Percentiles rank a stretch among this genome's conserved stretches.
Conservation (phyloP, 78 protist genomes). For the Bodo saltans region DNA sequence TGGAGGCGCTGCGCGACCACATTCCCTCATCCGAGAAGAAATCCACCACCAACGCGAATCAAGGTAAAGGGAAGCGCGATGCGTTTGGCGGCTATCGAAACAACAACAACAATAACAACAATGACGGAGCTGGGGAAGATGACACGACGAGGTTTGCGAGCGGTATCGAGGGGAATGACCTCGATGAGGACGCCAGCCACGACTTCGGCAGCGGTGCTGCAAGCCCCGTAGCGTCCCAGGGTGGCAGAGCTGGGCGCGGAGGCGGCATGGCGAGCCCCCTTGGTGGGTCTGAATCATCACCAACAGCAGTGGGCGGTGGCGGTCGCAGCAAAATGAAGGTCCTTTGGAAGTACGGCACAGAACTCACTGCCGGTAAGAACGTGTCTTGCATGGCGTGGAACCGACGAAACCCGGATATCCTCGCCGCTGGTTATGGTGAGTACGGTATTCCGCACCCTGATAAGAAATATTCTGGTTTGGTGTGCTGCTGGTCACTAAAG, state of each 20-base stretch:
- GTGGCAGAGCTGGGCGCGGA: neutral
- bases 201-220: slow-evolving; percentile 2
- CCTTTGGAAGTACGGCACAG: slow-evolving; percentile 22
- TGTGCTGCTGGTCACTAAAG: slow-evolving; percentile 42
- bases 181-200: slow-evolving; percentile 8
- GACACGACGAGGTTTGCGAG: no score
- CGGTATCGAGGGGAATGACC: neutral
- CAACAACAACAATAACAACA: neutral
- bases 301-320: neutral
- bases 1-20: slow-evolving; percentile 1
- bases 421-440: slow-evolving; percentile 34
- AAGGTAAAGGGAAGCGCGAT: neutral
- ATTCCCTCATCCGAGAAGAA: neutral
- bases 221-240: slow-evolving; percentile 2
- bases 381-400: slow-evolving; percentile 34
- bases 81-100: neutral
- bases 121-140: slow-evolving; percentile 20
- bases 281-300: neutral
- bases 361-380: slow-evolving; percentile 18
- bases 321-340: slow-evolving; percentile 4
- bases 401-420: slow-evolving; percentile 19
- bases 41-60: neutral
- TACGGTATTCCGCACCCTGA: slow-evolving; percentile 24
- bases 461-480: neutral
- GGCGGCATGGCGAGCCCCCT: neutral